These are phyloP conservation scores for Hygrocybe punicea DNA, from an alignment of 768 basidiomycete species.

Conservation along the genomic window DNA sequence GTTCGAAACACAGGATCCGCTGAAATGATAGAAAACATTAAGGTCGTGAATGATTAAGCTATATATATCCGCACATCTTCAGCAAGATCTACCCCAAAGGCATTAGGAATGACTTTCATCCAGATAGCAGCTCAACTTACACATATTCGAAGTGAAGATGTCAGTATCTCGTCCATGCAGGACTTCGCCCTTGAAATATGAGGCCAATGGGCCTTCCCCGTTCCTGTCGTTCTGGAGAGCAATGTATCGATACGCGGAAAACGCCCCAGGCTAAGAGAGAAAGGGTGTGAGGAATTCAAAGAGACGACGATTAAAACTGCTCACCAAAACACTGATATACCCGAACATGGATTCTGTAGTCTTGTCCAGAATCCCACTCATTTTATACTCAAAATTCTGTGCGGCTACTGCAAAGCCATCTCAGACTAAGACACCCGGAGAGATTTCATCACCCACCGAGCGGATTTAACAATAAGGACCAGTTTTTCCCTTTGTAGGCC, in stretches of 20 bases:
- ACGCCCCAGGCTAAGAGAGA: slow-evolving; percentile 71
- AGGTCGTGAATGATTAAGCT: slow-evolving; percentile 4
- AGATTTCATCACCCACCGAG: slow-evolving; percentile 50
- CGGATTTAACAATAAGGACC: slow-evolving; percentile 79
- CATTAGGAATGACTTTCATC: slow-evolving; percentile 8
- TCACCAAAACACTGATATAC: slow-evolving; percentile 90
- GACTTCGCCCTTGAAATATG: slow-evolving; percentile 96
- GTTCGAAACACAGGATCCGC: slow-evolving; percentile 81
- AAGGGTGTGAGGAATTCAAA: not conserved
- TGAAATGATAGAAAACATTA: slow-evolving; percentile 30
- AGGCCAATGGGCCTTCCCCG: slow-evolving; percentile 84
- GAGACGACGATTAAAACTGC: slow-evolving; percentile 12
- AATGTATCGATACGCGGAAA: slow-evolving; percentile 90
- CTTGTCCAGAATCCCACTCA: slow-evolving; percentile 87
- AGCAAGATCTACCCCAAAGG: slow-evolving; percentile 61
- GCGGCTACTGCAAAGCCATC: slow-evolving; percentile 61
- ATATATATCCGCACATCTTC: slow-evolving; percentile 62
- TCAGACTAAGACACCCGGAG: not conserved
- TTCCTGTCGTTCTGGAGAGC: slow-evolving; percentile 81
- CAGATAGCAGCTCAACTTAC: slow-evolving; percentile 43
- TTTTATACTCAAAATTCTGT: slow-evolving; percentile 95
- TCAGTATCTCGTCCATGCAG: slow-evolving; percentile 81
- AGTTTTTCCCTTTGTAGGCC: slow-evolving; percentile 85
- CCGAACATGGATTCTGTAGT: slow-evolving; percentile 87
- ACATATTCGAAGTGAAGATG: slow-evolving; percentile 97